phyloP scores from a whole-genome alignment of 805 yeast species.

The Yarrowia yakushimensis region DNA sequence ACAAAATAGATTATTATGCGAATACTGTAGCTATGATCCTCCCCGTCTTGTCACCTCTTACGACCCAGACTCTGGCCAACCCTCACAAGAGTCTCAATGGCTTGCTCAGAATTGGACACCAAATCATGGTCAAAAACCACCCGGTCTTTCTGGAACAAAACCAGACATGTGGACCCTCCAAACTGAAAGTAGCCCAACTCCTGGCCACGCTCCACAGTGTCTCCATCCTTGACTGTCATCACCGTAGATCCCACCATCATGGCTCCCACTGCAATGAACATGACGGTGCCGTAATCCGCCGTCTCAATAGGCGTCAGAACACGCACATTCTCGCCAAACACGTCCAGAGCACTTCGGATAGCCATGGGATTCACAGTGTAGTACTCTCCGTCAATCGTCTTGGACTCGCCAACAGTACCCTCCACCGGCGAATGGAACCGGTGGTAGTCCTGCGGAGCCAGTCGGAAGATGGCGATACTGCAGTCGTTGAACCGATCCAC shows the following conservation, averaged over 20 bases:
- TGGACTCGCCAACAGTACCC: constrained; percentile 65
- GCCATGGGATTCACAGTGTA: constrained; percentile 99
- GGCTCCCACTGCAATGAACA: constrained; percentile 86
- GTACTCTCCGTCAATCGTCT: constrained; percentile 79
- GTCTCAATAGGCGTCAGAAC: constrained; percentile 74
- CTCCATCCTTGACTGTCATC: constrained; percentile 61
- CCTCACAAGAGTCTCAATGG: constrained; percentile 76
- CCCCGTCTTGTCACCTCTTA: not conserved
- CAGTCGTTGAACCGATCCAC: constrained; percentile 48
- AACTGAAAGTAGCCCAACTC: constrained; percentile 93
- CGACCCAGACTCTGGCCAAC: constrained; percentile 62
- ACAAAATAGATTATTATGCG: too few relatives aligned
- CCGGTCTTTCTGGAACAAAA: constrained; percentile 51
- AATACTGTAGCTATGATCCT: not conserved
- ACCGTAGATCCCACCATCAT: constrained; percentile 97
- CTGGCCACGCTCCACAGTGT: constrained; percentile 59
- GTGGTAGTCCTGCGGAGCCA: constrained; percentile 97
- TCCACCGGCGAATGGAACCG: constrained; percentile 85
- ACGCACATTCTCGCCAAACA: constrained; percentile 87
- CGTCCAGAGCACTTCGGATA: constrained; percentile 79
- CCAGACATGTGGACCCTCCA: constrained; percentile 86
- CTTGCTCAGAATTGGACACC: constrained; percentile 57
- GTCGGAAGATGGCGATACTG: constrained; percentile 71
- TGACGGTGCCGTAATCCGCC: constrained; percentile 69
- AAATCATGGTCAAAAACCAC: constrained; percentile 68